Base-by-base conservation (phyloP, 139 green algal genomes). In the Chlorella ohadii region DNA sequence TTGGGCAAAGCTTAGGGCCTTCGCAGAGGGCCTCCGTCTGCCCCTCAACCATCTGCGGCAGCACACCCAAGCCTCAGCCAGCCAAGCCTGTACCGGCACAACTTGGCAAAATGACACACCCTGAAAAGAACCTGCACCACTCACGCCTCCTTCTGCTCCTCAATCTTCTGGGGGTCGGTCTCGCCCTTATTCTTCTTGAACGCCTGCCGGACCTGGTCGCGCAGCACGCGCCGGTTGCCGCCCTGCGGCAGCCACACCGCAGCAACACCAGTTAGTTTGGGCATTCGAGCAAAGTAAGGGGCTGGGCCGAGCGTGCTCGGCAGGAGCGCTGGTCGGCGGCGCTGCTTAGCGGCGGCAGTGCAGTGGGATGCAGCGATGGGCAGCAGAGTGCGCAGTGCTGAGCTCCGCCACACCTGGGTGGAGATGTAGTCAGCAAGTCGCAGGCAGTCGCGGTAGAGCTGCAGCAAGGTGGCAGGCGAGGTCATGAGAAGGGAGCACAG, bases 361-460 rank as follows among this genome's bases (percentile, higher is more conserved):
- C n/a, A n/a, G n/a, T n/a, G n/a, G n/a, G n/a, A n/a, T n/a, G n/a
- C n/a, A n/a, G n/a, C n/a, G n/a, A n/a, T n/a, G n/a, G n/a, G n/a
- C n/a, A n/a, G n/a, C n/a, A n/a, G n/a, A n/a, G n/a, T n/a, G n/a
- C n/a, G n/a, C n/a, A n/a, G n/a, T n/a, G n/a, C n/a, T n/a, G 19
- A 44, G 11, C 25, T 11, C 22, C 31, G 27, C 41, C 39, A 3
- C 34, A 93, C 89, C 89, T 90, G 85, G 34, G 82, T 90, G 25
- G 82, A 82, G 22, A 94, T 89, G 79, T 94, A 94, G 59, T 94
- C 90, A 9, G 91, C 91, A 2, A 94, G 78, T 6, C 90, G 65
- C 44, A 94, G 68, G 66, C 90, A 94, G 84, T 94, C 91, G 15
- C 88, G 76, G 61, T 91, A 94, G 1, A 94, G 82, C 86, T 90